These are phyloP conservation scores for Cerrena zonata DNA, from an alignment of 1,284 basidiomycete genomes.

Conservation along the genomic window DNA sequence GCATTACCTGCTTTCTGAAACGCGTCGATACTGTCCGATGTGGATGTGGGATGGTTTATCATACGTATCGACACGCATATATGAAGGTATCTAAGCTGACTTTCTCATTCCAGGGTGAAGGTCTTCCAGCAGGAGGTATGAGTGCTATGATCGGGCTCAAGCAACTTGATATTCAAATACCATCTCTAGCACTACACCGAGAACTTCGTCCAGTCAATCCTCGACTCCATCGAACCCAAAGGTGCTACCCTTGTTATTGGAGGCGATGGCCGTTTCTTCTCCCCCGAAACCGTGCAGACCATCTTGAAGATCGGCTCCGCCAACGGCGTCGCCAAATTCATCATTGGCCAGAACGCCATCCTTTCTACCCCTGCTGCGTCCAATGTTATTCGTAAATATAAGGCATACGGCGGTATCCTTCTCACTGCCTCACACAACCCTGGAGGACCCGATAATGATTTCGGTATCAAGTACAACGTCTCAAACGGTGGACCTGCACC, in stretches of 20 bases:
- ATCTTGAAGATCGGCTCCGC: constrained; percentile 90
- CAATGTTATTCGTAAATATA: constrained; percentile 91
- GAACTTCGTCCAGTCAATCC: constrained; percentile 95
- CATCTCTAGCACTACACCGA: constrained; percentile 85
- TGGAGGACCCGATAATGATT: constrained; percentile 94
- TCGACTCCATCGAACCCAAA: constrained; percentile 81
- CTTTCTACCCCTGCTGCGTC: constrained; percentile 96
- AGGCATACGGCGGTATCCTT: constrained; percentile 94
- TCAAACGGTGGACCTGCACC: constrained; percentile 96
- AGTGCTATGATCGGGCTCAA: constrained; percentile 11
- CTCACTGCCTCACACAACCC: constrained; percentile 98
- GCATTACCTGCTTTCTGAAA: constrained; percentile 14
- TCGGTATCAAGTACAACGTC: constrained; percentile 99
- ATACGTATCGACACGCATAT: neutral
- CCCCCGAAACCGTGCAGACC: constrained; percentile 82
- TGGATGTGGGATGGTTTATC: neutral
- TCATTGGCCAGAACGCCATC: constrained; percentile 85
- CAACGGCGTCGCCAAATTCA: constrained; percentile 84
- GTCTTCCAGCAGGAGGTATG: constrained; percentile 84
- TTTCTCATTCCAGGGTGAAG: constrained; percentile 62
- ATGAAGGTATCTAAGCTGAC: constrained; percentile 8
- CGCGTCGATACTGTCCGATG: neutral
- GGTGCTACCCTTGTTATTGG: constrained; percentile 91
- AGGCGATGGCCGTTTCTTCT: constrained; percentile 94
- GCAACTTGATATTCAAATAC: constrained; percentile 12